Base-by-base conservation (phyloP, 2,329 filamentous ascomycete species). In the Cladophialophora chaetospira region DNA sequence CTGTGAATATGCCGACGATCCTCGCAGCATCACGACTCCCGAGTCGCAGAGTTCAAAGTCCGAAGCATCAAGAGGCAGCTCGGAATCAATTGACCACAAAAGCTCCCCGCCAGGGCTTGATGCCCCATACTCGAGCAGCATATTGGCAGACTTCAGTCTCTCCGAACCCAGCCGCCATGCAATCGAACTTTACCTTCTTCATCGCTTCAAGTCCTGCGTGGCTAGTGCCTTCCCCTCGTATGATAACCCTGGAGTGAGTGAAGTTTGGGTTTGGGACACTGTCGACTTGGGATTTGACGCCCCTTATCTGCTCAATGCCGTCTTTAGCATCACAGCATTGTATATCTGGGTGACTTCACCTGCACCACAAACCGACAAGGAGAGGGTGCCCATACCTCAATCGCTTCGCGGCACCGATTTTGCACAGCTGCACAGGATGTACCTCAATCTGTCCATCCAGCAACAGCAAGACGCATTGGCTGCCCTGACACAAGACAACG, bases 391-490 rank as follows among this genome's bases (percentile, higher is more conserved):
- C 6, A 29, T 58, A 6, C 55, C 55, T 3, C n/a, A 31, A 11
- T 10, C 42, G 3, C 25, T 58, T 31, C 50, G 38, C 13, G 25
- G 46, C 23, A 35, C 52, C 36, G 46, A 61, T 33, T 57, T 54
- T 31, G 44, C 42, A 2, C 50, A 53, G 19, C 47, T 56, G 5
- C 57, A 61, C 48, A 42, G 50, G 9, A 52, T 45, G 4, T 65
- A 65, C 29, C 36, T 64, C 5, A 61, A 61, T 25, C 35, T 57
- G 45, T 68, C 68, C 17, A 54, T 71, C 5, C 62, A 63, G 10
- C 64, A 66, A 48, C 68, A 71, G 55, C 53, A 61, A 47, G 62
- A 61, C 5, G 68, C 67, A n/a, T 53, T 70, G 13, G 49, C 62
- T 4, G 52, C 63, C 19, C 33, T 70, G 4, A 63, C 62, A 8